These are phyloP conservation scores for Pseudopyrenochaeta lycopersici DNA, from an alignment of 2,329 filamentous ascomycete genomes.

Conservation along the genomic window DNA sequence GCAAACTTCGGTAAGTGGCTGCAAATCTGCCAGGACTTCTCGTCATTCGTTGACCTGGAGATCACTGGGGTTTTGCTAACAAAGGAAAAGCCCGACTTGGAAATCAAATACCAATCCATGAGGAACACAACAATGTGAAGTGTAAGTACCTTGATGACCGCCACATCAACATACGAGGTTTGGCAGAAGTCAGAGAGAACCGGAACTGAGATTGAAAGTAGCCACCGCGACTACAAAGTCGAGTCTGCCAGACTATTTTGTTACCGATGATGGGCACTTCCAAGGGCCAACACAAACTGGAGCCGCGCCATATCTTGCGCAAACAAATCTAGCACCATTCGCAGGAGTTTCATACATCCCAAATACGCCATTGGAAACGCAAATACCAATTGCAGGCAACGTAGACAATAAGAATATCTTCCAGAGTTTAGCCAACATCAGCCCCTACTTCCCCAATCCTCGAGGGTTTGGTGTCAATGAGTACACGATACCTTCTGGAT, in stretches of 20 bases:
- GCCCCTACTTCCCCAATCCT: conserved; percentile 74
- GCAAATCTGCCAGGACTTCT: no score
- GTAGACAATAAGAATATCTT: conserved; percentile 72
- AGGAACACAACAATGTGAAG: conserved; percentile 21
- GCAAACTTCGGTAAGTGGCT: conserved; percentile 24
- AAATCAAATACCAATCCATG: conserved; percentile 25
- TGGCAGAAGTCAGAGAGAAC: not conserved
- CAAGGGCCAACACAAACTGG: conserved; percentile 75
- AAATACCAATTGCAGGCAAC: conserved; percentile 70
- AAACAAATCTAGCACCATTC: conserved; percentile 74
- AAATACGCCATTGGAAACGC: conserved; percentile 75
- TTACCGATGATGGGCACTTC: conserved; percentile 42
- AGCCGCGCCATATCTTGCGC: conserved; percentile 72
- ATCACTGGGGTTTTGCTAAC: conserved; percentile 1
- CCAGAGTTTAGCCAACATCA: conserved; percentile 73
- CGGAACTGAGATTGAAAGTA: conserved; percentile 14
- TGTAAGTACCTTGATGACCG: conserved; percentile 26
- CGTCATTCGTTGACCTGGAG: not conserved
- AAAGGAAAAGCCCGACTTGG: conserved; percentile 10
- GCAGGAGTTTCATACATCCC: conserved; percentile 69
- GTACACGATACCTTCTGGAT: conserved; percentile 71
- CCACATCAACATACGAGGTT: not conserved
- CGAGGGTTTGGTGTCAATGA: conserved; percentile 77
- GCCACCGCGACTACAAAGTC: conserved; percentile 31
- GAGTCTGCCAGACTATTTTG: conserved; percentile 42